These are phyloP conservation scores for Penicillium taxi DNA, from an alignment of 495 filamentous ascomycete species.

Conservation along the genomic window DNA sequence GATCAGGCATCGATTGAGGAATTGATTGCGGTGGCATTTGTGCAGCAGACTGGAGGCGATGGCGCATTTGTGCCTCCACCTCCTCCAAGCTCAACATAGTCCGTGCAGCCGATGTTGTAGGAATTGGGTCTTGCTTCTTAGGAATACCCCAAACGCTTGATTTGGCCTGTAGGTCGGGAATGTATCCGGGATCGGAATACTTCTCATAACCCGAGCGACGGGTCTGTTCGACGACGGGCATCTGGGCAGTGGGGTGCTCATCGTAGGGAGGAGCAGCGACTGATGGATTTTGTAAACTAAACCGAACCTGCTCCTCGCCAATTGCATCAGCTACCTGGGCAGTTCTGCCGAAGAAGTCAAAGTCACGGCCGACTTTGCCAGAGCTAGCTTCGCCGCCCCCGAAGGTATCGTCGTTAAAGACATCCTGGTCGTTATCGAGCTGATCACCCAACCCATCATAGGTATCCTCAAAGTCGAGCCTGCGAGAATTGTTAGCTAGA, in stretches of 20 bases:
- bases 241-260: conserved; percentile 11
- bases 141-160: conserved; percentile 86
- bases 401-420: conserved; percentile 98
- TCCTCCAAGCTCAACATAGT: conserved; percentile 97
- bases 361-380: conserved; percentile 70
- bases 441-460: conserved; percentile 93
- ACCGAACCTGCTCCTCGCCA: conserved; percentile 82
- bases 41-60: conserved; percentile 48
- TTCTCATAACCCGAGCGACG: conserved; percentile 79
- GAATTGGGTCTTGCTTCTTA: conserved; percentile 35
- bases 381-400: conserved; percentile 52
- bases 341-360: conserved; percentile 92
- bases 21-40: conserved; percentile 31
- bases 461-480: conserved; percentile 93
- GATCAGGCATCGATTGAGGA: conserved; percentile 24
- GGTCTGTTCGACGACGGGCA: conserved; percentile 29
- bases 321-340: conserved; percentile 77
- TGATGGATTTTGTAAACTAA: conserved; percentile 54
- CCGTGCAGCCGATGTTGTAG: conserved; percentile 9
- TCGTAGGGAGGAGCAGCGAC: conserved; percentile 30
- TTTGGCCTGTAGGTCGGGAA: conserved; percentile 83
- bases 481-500: conserved; percentile 15
- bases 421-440: conserved; percentile 88
- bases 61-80: conserved; percentile 87
- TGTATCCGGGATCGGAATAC: conserved; percentile 65